Evolutionary conservation across 2,329 filamentous ascomycete species (phyloP), one percentile per base, ranked within the genome.

Genomic region (Arthrobotrys iridis): DNA sequence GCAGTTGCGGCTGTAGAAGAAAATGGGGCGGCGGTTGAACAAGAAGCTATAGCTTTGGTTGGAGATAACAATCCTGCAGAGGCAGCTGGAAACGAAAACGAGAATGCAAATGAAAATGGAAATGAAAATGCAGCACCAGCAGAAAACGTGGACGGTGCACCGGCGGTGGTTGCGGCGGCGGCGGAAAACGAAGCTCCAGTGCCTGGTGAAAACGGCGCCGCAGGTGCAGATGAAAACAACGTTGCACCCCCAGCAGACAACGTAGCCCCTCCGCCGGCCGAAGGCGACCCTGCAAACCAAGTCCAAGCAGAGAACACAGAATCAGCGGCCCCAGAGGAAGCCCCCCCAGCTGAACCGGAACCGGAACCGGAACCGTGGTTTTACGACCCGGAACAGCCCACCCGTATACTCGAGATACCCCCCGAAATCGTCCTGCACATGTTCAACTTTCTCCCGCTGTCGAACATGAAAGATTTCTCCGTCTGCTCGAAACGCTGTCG

Each of bases 401-500:
- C 50, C 50, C 8, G n/a, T 2, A 35, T 55, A 3, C 50, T 55
- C 15, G 28, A 30, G 6, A 55, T 55, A 20, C 50, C 50, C 4
- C 50, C 50, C 50, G 50, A 55, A 37, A 55, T 55, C 15, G 18
- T 55, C 50, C n/a, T 55, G 0, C 30, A 55, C 50, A 35, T 18
- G 26, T 24, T 55, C 10, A 37, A 55, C 50, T 45, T 45, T 22
- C 62, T 66, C 10, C 33, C 35, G 1, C 52, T 66, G 2, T 8
- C 10, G 6, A 30, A 46, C 28, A 30, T 41, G 10, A 43, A 55
- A 26, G 40, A 33, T 8, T 57, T 66, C 35, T 66, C 62, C 8
- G 24, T 45, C 8, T 55, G 55, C 20, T 60, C 50, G 10, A 48
- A 55, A 30, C 22, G 45, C 18, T 62, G 43, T 13, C 55, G 33